Evolutionary conservation across 768 basidiomycete genomes (phyloP).

Genomic region (Leccinum olivaceopallidum): DNA sequence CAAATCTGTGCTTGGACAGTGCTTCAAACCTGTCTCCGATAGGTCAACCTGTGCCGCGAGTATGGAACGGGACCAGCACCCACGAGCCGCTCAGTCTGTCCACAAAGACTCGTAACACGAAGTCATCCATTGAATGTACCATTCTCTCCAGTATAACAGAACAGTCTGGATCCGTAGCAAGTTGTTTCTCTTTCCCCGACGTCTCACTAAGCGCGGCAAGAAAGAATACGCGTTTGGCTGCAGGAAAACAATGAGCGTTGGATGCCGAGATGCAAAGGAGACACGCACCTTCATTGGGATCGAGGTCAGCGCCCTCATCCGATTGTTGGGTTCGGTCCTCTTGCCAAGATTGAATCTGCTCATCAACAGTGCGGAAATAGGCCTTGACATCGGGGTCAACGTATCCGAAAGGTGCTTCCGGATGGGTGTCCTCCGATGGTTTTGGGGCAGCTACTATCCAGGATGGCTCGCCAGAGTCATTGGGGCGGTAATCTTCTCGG

Average conservation of each 20-base stretch:
- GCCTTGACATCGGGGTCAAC: constrained; percentile 90
- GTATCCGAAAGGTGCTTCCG: constrained; percentile 85
- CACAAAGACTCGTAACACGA: constrained; percentile 86
- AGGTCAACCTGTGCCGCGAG: constrained; percentile 6
- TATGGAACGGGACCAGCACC: constrained; percentile 37
- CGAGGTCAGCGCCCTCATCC: constrained; percentile 47
- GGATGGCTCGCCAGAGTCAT: constrained; percentile 50
- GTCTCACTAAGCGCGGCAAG: constrained; percentile 83
- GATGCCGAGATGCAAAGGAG: background rate
- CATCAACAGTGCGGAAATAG: constrained; percentile 88
- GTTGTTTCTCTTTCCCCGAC: constrained; percentile 82
- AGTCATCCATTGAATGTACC: constrained; percentile 93
- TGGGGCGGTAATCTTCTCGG: constrained; percentile 4
- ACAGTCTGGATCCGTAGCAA: constrained; percentile 93
- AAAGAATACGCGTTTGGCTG: constrained; percentile 78
- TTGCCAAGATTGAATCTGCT: constrained; percentile 88
- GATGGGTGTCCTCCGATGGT: constrained; percentile 44
- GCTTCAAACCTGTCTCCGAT: constrained; percentile 51
- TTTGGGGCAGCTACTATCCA: constrained; percentile 61
- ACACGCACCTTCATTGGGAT: constrained; percentile 70
- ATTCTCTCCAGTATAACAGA: constrained; percentile 89
- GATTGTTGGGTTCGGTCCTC: constrained; percentile 41
- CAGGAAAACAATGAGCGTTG: constrained; percentile 3
- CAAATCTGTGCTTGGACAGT: constrained; percentile 81
- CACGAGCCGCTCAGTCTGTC: constrained; percentile 89